Conservation (phyloP, 371 early-diverging fungal genomes). For the Rhizomucor miehei region DNA sequence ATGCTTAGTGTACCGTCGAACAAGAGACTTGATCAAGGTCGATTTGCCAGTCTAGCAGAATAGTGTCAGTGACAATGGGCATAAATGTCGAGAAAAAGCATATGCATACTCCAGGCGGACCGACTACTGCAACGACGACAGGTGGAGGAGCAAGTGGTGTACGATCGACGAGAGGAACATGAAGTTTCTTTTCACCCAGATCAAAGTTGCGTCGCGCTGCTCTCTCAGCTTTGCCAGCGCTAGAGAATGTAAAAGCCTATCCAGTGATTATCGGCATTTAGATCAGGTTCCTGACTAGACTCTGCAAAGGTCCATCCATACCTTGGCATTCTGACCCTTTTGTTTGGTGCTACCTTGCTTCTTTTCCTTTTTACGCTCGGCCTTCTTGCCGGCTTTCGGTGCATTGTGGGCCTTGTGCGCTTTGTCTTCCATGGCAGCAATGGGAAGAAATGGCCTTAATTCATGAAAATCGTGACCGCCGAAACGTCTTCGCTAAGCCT, state of each 20-base stretch:
- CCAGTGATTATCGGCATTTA: not conserved
- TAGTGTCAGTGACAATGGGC: not conserved
- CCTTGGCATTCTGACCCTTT: slow-evolving; percentile 75
- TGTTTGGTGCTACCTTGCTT: slow-evolving; percentile 31
- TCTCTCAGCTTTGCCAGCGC: slow-evolving; percentile 76
- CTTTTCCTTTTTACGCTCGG: slow-evolving; percentile 73
- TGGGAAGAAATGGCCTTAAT: no score
- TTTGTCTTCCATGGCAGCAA: slow-evolving; percentile 46
- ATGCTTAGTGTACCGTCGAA: slow-evolving; percentile 94
- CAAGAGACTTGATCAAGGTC: slow-evolving; percentile 92
- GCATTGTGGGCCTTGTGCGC: slow-evolving; percentile 83
- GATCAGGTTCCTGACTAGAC: not conserved
- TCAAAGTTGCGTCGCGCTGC: slow-evolving; percentile 83
- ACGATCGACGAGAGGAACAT: slow-evolving; percentile 95
- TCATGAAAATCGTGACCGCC: no score
- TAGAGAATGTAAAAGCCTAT: slow-evolving; percentile 84
- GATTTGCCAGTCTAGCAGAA: slow-evolving; percentile 83
- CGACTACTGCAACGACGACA: slow-evolving; percentile 92
- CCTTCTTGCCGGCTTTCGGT: slow-evolving; percentile 84
- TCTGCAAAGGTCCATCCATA: slow-evolving; percentile 73
- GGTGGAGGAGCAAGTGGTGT: slow-evolving; percentile 92
- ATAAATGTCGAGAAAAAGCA: not conserved
- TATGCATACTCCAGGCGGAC: slow-evolving; percentile 84
- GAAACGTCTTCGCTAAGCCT: no score
- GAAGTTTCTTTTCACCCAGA: slow-evolving; percentile 86